These are phyloP conservation scores for Blastocystis sp. DNA, from an alignment of 352 stramenopile genomes.

Conservation along the genomic window DNA sequence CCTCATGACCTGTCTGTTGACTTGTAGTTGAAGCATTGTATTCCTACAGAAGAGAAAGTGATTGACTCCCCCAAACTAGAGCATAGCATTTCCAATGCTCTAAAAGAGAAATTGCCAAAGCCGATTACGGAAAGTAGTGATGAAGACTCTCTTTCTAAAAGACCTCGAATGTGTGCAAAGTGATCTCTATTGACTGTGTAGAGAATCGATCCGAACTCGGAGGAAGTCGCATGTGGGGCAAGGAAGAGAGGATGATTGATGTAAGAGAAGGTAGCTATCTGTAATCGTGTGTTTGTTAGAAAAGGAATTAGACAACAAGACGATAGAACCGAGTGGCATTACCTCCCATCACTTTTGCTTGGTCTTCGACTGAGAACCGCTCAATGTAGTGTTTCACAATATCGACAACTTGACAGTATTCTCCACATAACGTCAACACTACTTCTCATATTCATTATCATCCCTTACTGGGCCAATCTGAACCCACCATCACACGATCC, in stretches of 20 bases:
- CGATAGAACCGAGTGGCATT: slow-evolving; percentile 39
- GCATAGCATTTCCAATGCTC: not conserved
- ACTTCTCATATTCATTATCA: not conserved
- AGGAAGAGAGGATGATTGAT: not conserved
- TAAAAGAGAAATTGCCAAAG: not conserved
- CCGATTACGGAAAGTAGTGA: not conserved
- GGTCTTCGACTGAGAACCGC: not conserved
- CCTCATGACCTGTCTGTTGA: not conserved
- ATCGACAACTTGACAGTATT: slow-evolving; percentile 39
- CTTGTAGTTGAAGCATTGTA: slow-evolving; percentile 43
- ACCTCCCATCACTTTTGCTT: slow-evolving; percentile 21
- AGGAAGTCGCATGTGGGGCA: not conserved
- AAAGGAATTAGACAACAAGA: not conserved
- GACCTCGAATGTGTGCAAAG: not conserved
- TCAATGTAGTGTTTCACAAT: slow-evolving; percentile 43
- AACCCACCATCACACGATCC: slow-evolving; percentile 54
- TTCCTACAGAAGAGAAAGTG: slow-evolving; percentile 26
- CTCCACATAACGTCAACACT: slow-evolving; percentile 50
- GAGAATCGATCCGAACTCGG: not conserved
- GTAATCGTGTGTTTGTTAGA: not conserved
- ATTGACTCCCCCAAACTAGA: not conserved
- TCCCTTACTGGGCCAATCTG: slow-evolving; percentile 40
- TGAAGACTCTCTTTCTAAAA: not conserved
- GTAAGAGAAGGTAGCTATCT: not conserved
- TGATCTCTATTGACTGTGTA: not conserved